Evolutionary conservation across 257 asterid genomes (phyloP), one percentile per base, ranked within the genome.

Genomic region (Gentiana dahurica): DNA sequence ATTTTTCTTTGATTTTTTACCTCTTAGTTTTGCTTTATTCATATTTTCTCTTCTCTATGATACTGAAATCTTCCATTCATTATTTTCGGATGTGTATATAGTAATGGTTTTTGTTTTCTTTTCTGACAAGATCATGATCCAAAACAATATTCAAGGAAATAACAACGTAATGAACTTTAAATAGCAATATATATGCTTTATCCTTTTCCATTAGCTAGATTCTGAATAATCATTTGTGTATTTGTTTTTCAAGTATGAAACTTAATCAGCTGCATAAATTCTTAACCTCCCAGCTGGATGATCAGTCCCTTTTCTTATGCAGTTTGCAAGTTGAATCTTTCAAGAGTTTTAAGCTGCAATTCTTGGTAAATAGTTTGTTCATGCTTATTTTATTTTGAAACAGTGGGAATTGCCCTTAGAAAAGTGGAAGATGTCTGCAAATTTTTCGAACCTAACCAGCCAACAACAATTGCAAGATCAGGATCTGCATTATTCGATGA

Each of bases 391-490:
- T 24, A 24, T 24, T 24, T 24, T 24, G 24, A 24, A 24, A 24
- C 24, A 24, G 24, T 24, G 24, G 24, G 24, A 24, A 24, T 24
- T 24, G 24, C 24, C 24, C 24, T 24, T 34, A 55, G 35, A 58
- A 41, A 56, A 68, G 52, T 46, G 59, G 59, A 65, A 51, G 59
- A 86, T 82, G 95, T 76, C 83, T 56, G 64, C 93, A 37, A 78
- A 68, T 63, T 78, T 75, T 63, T 60, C 83, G 12, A 73, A 62
- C 66, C 54, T 74, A 32, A 66, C 73, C 34, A 62, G 65, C 63
- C 83, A 73, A 75, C 77, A 71, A 71, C 79, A 85, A 36, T 73
- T 55, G 59, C 72, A 71, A 47, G 24, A 24, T 5, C 77, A 82
- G 36, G 54, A 59, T 54, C 65, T 71, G 12, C 79, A 77, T 63